These are phyloP conservation scores for Dactylellina sp. DNA, from an alignment of 2,329 filamentous ascomycete genomes.

Conservation along the genomic window DNA sequence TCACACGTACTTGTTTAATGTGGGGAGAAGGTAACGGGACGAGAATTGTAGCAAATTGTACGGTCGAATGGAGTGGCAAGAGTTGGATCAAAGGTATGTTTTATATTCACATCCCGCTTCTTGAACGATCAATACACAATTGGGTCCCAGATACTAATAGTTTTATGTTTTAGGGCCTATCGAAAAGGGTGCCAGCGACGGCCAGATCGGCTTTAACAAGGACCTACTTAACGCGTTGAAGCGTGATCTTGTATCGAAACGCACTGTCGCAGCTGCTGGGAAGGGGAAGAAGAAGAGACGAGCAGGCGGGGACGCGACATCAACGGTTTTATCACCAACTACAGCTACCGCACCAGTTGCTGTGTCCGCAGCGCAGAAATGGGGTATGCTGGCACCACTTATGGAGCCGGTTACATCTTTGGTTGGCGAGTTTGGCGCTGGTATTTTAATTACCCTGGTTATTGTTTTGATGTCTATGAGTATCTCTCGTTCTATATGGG, in stretches of 20 bases:
- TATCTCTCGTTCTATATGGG: conserved; percentile 66
- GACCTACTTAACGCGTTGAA: conserved; percentile 81
- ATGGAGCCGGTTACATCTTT: conserved; percentile 61
- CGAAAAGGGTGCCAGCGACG: conserved; percentile 93
- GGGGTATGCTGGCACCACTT: conserved; percentile 61
- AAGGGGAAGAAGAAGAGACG: conserved; percentile 64
- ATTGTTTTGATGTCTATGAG: conserved; percentile 81
- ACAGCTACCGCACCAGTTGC: conserved; percentile 62
- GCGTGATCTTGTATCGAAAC: conserved; percentile 76
- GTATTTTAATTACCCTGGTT: conserved; percentile 81
- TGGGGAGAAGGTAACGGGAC: conserved; percentile 76
- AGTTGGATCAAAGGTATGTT: conserved; percentile 92
- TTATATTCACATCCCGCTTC: background rate
- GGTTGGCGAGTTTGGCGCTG: conserved; percentile 74
- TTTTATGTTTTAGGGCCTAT: conserved; percentile 77
- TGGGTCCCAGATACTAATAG: conserved; percentile 44
- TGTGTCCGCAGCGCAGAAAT: conserved; percentile 51
- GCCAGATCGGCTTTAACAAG: conserved; percentile 84
- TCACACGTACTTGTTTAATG: conserved; percentile 92
- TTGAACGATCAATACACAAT: conserved; percentile 2
- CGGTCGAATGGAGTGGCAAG: conserved; percentile 95
- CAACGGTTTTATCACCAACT: conserved; percentile 64
- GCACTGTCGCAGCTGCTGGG: conserved; percentile 65
- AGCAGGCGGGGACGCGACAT: conserved; percentile 69
- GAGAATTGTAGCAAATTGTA: conserved; percentile 85